Evolutionary conservation across 306 rosid genomes (phyloP).

Genomic region (Myrica gale): DNA sequence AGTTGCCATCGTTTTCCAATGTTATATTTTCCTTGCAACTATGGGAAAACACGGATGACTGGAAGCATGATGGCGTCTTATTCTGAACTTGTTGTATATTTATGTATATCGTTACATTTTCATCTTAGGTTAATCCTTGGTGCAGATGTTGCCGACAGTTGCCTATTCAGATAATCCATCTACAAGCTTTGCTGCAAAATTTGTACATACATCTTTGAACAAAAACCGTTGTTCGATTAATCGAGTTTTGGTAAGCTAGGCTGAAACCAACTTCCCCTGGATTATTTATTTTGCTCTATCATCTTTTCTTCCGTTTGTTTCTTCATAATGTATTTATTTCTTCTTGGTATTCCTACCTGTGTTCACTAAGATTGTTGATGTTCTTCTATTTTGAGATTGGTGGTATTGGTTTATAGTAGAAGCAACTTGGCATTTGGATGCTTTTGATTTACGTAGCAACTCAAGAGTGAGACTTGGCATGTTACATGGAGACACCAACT

Average conservation of each 20-base stretch:
- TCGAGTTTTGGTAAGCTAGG: conserved; percentile 79
- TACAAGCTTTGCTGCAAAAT: conserved; percentile 89
- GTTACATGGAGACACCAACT: background rate
- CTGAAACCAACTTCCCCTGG: background rate
- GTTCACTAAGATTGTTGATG: background rate
- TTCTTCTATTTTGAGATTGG: background rate
- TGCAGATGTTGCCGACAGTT: conserved; percentile 86
- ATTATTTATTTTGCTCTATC: background rate
- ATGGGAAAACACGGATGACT: conserved; percentile 1
- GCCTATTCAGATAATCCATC: conserved; percentile 96
- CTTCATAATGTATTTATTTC: background rate
- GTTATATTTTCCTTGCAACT: conserved; percentile 14
- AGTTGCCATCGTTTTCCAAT: conserved; percentile 10
- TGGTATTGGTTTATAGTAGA: background rate
- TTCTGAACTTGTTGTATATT: conserved; percentile 17
- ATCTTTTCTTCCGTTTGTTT: background rate
- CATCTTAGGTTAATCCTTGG: conserved; percentile 21
- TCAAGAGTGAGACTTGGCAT: background rate
- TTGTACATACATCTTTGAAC: conserved; percentile 93
- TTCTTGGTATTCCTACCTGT: background rate
- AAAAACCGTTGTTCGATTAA: conserved; percentile 92
- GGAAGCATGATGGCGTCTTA: conserved; percentile 1
- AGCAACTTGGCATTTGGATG: background rate
- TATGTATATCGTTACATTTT: conserved; percentile 4
- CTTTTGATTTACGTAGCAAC: background rate